phyloP scores from a whole-genome alignment of 495 filamentous ascomycete species.

The Astrothelium subdiscretum region DNA sequence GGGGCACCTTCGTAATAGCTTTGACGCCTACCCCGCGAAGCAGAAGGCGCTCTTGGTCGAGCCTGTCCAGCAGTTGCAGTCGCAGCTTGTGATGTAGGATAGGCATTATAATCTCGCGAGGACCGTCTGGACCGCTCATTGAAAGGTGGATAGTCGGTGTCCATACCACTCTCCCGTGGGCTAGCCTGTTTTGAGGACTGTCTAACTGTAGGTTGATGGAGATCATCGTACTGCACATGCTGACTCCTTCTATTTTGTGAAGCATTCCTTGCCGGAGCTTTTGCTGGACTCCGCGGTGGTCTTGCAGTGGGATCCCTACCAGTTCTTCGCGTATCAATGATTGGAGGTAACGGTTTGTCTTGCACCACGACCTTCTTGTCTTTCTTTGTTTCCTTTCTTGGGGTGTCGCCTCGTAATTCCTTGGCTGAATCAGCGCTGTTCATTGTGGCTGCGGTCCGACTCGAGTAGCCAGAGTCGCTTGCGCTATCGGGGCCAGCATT shows the following conservation, averaged over 20 bases:
- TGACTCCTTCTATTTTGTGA: not conserved
- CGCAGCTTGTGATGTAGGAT: not conserved
- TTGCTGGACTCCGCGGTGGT: not conserved
- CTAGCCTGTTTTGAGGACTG: constrained; percentile 1
- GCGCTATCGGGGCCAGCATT: constrained; percentile 32
- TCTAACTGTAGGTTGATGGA: constrained; percentile 3
- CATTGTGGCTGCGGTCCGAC: constrained; percentile 46
- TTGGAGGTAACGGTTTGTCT: constrained; percentile 7
- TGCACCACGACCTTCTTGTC: constrained; percentile 5
- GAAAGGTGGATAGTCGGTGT: constrained; percentile 13
- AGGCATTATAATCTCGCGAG: not conserved
- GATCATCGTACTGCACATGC: constrained; percentile 17
- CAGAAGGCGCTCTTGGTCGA: constrained; percentile 3
- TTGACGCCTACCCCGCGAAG: constrained; percentile 3
- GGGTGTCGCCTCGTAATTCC: constrained; percentile 18
- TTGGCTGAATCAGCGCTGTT: constrained; percentile 43
- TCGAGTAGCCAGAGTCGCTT: constrained; percentile 57
- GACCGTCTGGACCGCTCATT: constrained; percentile 5
- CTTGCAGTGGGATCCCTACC: not conserved
- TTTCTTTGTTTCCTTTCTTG: constrained; percentile 5
- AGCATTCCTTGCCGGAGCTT: constrained; percentile 4
- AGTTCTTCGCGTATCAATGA: constrained; percentile 4
- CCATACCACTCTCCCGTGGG: constrained; percentile 11
- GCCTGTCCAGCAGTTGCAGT: constrained; percentile 1
- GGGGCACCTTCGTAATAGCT: not conserved